Evolutionary conservation across 2,329 filamentous ascomycete genomes (phyloP), one percentile per base, ranked within the genome.

Genomic region (Nakataea oryzae): DNA sequence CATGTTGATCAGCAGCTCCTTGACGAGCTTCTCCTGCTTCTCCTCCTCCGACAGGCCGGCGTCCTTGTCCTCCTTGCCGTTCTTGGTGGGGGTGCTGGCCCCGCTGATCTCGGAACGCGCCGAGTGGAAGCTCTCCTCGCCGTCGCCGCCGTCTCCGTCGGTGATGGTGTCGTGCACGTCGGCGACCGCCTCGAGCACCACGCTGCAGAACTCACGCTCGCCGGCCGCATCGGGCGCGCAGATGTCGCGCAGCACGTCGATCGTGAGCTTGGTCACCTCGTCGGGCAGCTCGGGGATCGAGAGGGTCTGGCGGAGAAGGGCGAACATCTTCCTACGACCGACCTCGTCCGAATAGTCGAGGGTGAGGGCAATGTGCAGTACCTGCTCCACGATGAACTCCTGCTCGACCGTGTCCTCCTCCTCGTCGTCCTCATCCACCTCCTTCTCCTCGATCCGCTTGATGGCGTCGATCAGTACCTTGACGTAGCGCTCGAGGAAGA

Each of bases 331-430:
- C 63, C 93, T 84, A 66, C 95, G 86, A 59, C 95, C 95, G 65
- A 96, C 90, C 74, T 97, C 95, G 71, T 99, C 95, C n/a, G 91
- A 93, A 74, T 97, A 99, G 74, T 99, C 95, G 60, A 97, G 83
- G 1, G 91, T 96, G 64, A 93, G 81, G 6, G 91, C 90, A 70
- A 99, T 96, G 69, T 97, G 89, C 47, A 99, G 85, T 63, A 99
- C 81, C 71, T 99, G 96, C 72, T 97, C 93, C 54, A 97, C 90
- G 65, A 97, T 90, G 69, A 99, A 99, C 73, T 97, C 93, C 68
- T 93, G 88, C 72, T 97, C 92, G 8, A 92, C 87, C 0, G 89
- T 89, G 67, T 96, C 90, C 69, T 96, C 90, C 64, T 93, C 89
- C 7, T 90, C 89, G 5, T 88, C 82, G 4, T 87, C 84, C 21